A percentile compares a stretch with the other conserved stretches of the same genome.
phyloP scores from a whole-genome alignment of 306 rosid genomes.

The Arachis stenosperma region DNA sequence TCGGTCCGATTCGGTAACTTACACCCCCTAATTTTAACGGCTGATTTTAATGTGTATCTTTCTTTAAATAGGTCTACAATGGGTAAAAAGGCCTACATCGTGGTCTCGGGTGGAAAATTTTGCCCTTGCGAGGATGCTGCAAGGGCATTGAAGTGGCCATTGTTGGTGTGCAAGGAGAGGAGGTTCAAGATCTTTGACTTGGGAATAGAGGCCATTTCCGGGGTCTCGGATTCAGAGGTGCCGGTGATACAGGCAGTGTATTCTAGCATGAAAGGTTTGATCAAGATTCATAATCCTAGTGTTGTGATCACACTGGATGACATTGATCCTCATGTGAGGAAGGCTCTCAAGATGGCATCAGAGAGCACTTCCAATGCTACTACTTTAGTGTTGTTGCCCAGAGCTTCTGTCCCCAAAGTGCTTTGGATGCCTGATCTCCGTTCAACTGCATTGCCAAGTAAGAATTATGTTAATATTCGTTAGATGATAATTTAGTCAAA shows the following conservation, averaged over 20 bases:
- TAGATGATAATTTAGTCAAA: too few species aligned
- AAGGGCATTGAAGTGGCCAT: conserved; percentile 75
- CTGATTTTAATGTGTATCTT: too few species aligned
- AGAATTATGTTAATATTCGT: conserved; percentile 15
- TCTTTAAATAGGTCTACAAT: conserved; percentile 43
- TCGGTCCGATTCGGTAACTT: too few species aligned
- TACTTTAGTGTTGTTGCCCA: conserved; percentile 70
- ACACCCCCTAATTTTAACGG: too few species aligned
- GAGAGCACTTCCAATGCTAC: conserved; percentile 64
- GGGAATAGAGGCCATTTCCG: conserved; percentile 69
- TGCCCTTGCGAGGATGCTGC: conserved; percentile 87
- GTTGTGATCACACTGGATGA: conserved; percentile 78
- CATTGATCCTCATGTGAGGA: conserved; percentile 68
- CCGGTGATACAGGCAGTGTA: conserved; percentile 79
- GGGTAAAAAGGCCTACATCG: conserved; percentile 88
- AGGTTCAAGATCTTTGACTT: conserved; percentile 88
- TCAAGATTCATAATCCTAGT: conserved; percentile 85
- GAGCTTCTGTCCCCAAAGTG: conserved; percentile 68
- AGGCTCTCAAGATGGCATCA: conserved; percentile 88
- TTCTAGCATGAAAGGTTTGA: conserved; percentile 90
- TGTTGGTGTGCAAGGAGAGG: conserved; percentile 74
- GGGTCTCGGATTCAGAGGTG: conserved; percentile 76
- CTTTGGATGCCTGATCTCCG: conserved; percentile 98
- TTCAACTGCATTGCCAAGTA: conserved; percentile 84
- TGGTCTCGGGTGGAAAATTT: conserved; percentile 70